Evolutionary conservation across 2,329 filamentous ascomycete species (phyloP), one percentile per base, ranked within the genome.

Genomic region (Rutstroemia sp.): DNA sequence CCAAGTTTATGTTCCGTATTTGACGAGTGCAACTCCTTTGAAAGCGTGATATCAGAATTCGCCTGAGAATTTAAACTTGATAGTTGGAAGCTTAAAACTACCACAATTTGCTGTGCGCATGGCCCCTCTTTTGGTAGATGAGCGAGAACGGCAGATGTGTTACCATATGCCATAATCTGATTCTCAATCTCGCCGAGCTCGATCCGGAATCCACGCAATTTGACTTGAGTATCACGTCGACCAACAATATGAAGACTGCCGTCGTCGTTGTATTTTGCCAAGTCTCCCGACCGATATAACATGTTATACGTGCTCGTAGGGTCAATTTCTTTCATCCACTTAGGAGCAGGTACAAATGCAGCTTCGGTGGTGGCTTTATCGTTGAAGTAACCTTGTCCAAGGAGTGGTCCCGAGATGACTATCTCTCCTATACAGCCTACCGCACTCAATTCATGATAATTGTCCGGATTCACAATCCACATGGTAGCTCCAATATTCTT

Each of bases 201-300:
- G 52, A 86, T 78, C 54, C 85, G 74, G 61, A 81, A 85, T 25
- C 87, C 88, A 10, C 78, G 75, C 27, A 88, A 71, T 70, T 89
- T 88, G 54, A 86, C 79, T 67, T 85, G 84, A n/a, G 79, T 79
- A 63, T 88, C 85, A 62, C 83, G 85, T 49, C 86, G 76, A 16
- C 83, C 83, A 41, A 85, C 73, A 49, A 54, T 54, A 8, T 77
- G 69, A 41, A 85, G 75, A 6, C 74, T 74, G n/a, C 65, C 69
- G 50, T 83, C 77, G 0, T 70, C 67, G 45, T 79, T 73, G 54
- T 83, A 81, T 25, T 72, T 73, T 1, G 79, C 81, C 0, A 85
- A 70, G 60, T 86, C 82, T 1, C 82, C 82, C 0, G 82, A 84
- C 63, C 79, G 80, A 65, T 85, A 85, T 2, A 85, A 62, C 4